phyloP scores from a whole-genome alignment of 129 eudicot species.

The Escallonia rubra region DNA sequence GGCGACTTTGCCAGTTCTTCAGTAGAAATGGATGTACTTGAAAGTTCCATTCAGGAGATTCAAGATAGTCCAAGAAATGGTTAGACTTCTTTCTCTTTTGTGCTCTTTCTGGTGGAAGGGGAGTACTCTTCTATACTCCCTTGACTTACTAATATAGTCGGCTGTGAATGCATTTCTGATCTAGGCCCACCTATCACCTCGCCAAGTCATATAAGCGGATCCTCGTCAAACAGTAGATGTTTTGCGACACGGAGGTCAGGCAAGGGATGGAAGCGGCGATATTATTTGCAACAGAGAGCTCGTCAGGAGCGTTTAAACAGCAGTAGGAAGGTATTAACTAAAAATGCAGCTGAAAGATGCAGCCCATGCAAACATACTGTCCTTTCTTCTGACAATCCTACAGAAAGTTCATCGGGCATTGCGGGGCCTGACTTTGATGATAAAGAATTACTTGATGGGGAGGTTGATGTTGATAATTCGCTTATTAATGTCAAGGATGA shows the following conservation, averaged over 20 bases:
- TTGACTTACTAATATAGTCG: neutral
- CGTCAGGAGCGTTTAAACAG: conserved; percentile 74
- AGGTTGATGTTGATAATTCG: conserved; percentile 15
- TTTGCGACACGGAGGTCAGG: conserved; percentile 41
- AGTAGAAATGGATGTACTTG: conserved; percentile 91
- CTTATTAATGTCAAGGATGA: conserved; percentile 15
- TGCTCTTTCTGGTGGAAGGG: neutral
- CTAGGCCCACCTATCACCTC: conserved; percentile 41
- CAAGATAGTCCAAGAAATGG: conserved; percentile 31
- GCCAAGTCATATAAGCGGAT: conserved; percentile 33
- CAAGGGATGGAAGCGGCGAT: conserved; percentile 59
- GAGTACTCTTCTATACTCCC: neutral
- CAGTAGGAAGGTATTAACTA: conserved; percentile 38
- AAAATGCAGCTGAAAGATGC: conserved; percentile 33
- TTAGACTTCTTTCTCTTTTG: conserved; percentile 4
- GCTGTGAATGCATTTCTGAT: conserved; percentile 1
- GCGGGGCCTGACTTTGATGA: conserved; percentile 22
- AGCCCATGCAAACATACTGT: conserved; percentile 28
- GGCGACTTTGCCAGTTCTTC: conserved; percentile 45
- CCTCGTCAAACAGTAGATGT: conserved; percentile 41
- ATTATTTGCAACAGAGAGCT: conserved; percentile 70
- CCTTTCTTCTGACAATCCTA: conserved; percentile 19
- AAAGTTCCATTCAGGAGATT: conserved; percentile 43
- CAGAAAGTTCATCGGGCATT: conserved; percentile 34
- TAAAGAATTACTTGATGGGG: conserved; percentile 33